These are phyloP conservation scores for Begonia masoniana DNA, from an alignment of 306 rosid genomes.

Conservation along the genomic window DNA sequence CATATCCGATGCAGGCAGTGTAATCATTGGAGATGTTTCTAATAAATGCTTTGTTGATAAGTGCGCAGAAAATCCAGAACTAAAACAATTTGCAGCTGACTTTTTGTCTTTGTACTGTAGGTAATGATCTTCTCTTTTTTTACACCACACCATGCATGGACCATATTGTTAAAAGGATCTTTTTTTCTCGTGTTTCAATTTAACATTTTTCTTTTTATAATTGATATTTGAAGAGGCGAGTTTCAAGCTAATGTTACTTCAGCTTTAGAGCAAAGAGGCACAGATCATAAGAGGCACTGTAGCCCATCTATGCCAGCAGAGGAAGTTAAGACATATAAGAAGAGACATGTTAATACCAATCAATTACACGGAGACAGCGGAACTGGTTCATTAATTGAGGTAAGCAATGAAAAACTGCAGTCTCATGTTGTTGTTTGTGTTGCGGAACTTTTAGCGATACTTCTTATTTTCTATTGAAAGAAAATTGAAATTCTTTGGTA, in stretches of 20 bases:
- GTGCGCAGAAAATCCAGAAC: constrained; percentile 23
- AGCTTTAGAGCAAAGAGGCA: constrained; percentile 28
- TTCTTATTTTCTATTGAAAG: constrained; percentile 9
- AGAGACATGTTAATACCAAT: constrained; percentile 18
- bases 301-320: constrained; percentile 18
- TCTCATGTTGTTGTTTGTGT: constrained; percentile 22
- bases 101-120: constrained; percentile 72
- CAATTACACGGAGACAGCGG: constrained; percentile 21
- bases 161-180: not conserved
- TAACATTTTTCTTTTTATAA: not conserved
- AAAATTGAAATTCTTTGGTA: constrained; percentile 15
- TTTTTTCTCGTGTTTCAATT: not conserved
- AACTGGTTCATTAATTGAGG: constrained; percentile 15
- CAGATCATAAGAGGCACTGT: constrained; percentile 28
- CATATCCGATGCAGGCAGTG: constrained; percentile 6
- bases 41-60: constrained; percentile 15
- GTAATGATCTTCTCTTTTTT: constrained; percentile 19
- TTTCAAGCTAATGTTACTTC: constrained; percentile 22
- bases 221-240: constrained; percentile 24
- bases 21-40: constrained; percentile 20
- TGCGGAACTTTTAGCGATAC: constrained; percentile 15
- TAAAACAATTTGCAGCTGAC: constrained; percentile 43
- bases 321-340: constrained; percentile 24
- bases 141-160: not conserved
- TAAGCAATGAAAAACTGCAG: constrained; percentile 20